Evolutionary conservation across 2,329 filamentous ascomycete genomes (phyloP).

Genomic region (Elsinoe fawcettii): DNA sequence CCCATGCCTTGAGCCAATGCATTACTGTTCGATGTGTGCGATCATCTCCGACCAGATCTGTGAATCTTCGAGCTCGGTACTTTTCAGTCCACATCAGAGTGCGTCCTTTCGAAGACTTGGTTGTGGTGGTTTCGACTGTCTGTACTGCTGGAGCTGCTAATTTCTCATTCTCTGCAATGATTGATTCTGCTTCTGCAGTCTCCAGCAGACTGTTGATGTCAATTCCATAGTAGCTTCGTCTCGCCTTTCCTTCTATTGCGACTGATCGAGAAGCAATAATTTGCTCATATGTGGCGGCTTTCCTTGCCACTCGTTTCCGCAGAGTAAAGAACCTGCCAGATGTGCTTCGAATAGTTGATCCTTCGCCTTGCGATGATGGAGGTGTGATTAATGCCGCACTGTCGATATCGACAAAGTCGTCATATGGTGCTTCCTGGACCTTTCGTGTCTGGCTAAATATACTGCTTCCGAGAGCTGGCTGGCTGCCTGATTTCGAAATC

Average conservation of each 20-base stretch:
- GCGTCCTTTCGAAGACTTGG: slow-evolving; percentile 20
- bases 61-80: slow-evolving; percentile 84
- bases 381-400: background rate
- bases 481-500: background rate
- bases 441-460: background rate
- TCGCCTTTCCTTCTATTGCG: slow-evolving; percentile 57
- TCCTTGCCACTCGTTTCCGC: slow-evolving; percentile 44
- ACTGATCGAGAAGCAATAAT: slow-evolving; percentile 61
- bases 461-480: background rate
- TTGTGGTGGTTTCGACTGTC: slow-evolving; percentile 34
- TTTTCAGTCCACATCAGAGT: slow-evolving; percentile 91
- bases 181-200: slow-evolving; percentile 55
- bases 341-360: slow-evolving; percentile 38
- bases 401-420: background rate
- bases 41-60: slow-evolving; percentile 90
- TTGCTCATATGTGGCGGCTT: slow-evolving; percentile 52
- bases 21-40: slow-evolving; percentile 84
- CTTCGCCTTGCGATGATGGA: background rate
- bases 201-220: slow-evolving; percentile 80
- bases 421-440: background rate
- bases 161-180: slow-evolving; percentile 22
- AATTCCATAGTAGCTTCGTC: slow-evolving; percentile 80
- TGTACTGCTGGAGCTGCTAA: slow-evolving; percentile 28
- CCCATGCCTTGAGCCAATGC: slow-evolving; percentile 91
- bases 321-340: slow-evolving; percentile 52